Evolutionary conservation across 176 grass and related monocot species (phyloP).

Genomic region (Cenchrus americanus): DNA sequence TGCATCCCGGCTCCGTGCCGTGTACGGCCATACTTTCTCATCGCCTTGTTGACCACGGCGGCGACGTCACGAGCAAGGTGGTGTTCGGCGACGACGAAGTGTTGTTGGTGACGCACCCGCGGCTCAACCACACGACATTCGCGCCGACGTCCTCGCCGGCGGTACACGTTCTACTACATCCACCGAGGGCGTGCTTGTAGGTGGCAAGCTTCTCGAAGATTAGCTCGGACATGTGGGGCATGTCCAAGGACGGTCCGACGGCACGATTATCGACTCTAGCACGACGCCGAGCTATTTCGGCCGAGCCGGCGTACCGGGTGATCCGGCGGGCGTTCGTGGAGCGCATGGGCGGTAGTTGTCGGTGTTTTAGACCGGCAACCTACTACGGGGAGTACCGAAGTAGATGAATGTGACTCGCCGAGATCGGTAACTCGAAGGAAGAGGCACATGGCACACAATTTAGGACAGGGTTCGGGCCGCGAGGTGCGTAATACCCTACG

Average conservation of each 20-base stretch:
- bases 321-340: slow-evolving; percentile 71
- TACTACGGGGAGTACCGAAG: too few species aligned
- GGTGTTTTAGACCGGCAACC: too few species aligned
- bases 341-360: slow-evolving; percentile 44
- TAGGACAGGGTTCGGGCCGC: too few species aligned
- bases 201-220: slow-evolving; percentile 57
- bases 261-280: slow-evolving; percentile 90
- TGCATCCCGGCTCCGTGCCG: slow-evolving; percentile 77
- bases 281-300: slow-evolving; percentile 96
- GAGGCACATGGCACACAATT: too few species aligned
- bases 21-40: slow-evolving; percentile 91
- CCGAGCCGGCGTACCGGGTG: slow-evolving; percentile 66
- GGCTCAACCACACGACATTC: slow-evolving; percentile 89
- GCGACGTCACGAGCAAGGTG: slow-evolving; percentile 72
- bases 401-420: too few species aligned
- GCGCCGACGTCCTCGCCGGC: background rate
- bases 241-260: slow-evolving; percentile 61
- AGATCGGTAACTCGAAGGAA: too few species aligned
- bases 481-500: too few species aligned
- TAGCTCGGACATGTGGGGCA: slow-evolving; percentile 39
- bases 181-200: slow-evolving; percentile 57
- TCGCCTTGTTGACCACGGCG: slow-evolving; percentile 94
- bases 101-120: slow-evolving; percentile 43
- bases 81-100: slow-evolving; percentile 84
- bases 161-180: slow-evolving; percentile 97